Evolutionary conservation across 2,329 filamentous ascomycete species (phyloP), one percentile per base, ranked within the genome.

Genomic region (Diaporthe vexans): DNA sequence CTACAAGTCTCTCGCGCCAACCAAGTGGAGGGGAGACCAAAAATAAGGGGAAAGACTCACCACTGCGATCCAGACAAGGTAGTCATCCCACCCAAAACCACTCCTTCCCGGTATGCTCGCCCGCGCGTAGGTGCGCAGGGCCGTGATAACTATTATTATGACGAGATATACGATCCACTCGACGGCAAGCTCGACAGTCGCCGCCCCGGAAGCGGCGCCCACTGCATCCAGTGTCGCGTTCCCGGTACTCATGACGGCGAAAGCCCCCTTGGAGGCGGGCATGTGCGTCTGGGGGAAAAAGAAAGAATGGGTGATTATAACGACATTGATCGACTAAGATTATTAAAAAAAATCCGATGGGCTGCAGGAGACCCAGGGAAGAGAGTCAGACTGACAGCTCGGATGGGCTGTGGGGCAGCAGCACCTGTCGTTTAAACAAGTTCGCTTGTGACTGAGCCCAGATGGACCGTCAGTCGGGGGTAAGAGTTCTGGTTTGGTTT

Each of bases 71-170:
- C 77, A 78, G 52, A 81, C 78, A 0, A 82, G 76, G 40, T 80
- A 81, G 52, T 83, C 81, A 26, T 83, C 81, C 29, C 79, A 67
- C 6, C 78, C 76, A 10, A 83, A 75, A 26, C 77, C 77, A 10
- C 76, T 75, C 3, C 79, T 54, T 0, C 81, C 79, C 6, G 79
- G 76, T 0, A 76, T 75, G 3, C 77, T 78, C 19, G 79, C 71
- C 9, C 81, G 78, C 24, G 81, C 79, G 72, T 81, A 83, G 1
- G 81, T 82, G 8, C 81, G 75, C 8, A 82, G 65, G 11, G 77
- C 46, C 0, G 81, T 81, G 11, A 80, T 74, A 2, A 76, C 54
- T 46, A 82, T 72, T 3, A 78, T 80, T 29, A 82, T 72, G 0
- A 75, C 73, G 43, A 81, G 81, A 0, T 83, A 73, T 17, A 40